A percentile compares a stretch with the other conserved stretches of the same genome.
phyloP scores from a whole-genome alignment of 495 filamentous ascomycete genomes.

The Hypoxylon fragiforme region DNA sequence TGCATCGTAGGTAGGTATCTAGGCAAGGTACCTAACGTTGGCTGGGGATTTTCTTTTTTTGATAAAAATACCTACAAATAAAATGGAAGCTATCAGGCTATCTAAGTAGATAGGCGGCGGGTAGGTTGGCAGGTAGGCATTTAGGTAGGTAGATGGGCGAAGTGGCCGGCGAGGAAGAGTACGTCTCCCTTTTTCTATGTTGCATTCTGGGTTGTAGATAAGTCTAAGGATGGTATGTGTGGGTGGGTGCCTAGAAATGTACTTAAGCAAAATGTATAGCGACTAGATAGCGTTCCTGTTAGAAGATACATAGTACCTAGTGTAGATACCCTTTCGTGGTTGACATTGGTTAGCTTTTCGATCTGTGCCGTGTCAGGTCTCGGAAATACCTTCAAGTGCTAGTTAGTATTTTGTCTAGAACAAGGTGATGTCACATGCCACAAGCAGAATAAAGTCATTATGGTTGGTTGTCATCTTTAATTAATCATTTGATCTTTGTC shows the following conservation, averaged over 20 bases:
- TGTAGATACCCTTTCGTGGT: constrained; percentile 5
- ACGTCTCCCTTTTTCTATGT: constrained; percentile 5
- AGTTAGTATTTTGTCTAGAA: not conserved
- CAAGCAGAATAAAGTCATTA: not conserved
- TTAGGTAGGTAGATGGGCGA: not conserved
- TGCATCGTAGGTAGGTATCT: too few species aligned
- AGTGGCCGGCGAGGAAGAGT: not conserved
- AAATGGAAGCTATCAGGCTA: not conserved
- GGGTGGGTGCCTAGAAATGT: too few species aligned
- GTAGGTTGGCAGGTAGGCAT: not conserved
- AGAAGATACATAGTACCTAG: too few species aligned
- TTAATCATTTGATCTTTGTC: constrained; percentile 14
- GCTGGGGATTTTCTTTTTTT: too few species aligned
- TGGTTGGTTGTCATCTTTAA: not conserved
- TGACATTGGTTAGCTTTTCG: too few species aligned
- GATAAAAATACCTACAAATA: too few species aligned
- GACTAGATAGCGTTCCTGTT: constrained; percentile 16
- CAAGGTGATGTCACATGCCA: not conserved
- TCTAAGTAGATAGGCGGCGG: not conserved
- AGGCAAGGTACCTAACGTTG: too few species aligned
- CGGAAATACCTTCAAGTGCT: not conserved
- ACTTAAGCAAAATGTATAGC: too few species aligned
- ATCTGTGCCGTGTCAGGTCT: too few species aligned
- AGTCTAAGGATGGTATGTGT: constrained; percentile 13
- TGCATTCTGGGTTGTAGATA: not conserved